phyloP scores from a whole-genome alignment of 225 moss, liverwort and hornwort genomes.

The Asterella californica region DNA sequence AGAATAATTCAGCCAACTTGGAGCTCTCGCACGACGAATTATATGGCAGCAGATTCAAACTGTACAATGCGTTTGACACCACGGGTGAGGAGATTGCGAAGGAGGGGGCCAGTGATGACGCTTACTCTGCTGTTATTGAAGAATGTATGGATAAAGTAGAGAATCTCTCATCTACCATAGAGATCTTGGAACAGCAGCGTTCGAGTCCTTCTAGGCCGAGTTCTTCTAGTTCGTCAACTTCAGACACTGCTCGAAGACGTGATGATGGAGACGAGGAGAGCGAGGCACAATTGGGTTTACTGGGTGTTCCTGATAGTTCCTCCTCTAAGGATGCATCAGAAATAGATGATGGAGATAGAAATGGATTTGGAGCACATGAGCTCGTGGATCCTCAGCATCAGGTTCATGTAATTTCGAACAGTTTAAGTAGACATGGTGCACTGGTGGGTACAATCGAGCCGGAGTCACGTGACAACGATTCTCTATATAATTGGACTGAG shows the following conservation, averaged over 20 bases:
- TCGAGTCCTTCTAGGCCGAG: slow-evolving; percentile 18
- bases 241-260: slow-evolving; percentile 4
- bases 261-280: slow-evolving; percentile 1
- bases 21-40: slow-evolving; percentile 10
- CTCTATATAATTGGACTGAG: slow-evolving; percentile 30
- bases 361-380: slow-evolving; percentile 10
- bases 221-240: slow-evolving; percentile 29
- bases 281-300: not conserved
- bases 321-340: slow-evolving; percentile 13
- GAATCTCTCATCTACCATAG: slow-evolving; percentile 25
- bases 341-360: slow-evolving; percentile 3
- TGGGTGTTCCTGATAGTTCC: slow-evolving; percentile 3
- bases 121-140: slow-evolving; percentile 19
- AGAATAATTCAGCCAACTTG: slow-evolving; percentile 1
- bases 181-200: slow-evolving; percentile 27
- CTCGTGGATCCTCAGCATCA: slow-evolving; percentile 11
- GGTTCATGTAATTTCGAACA: not conserved
- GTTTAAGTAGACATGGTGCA: not conserved
- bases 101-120: slow-evolving; percentile 14
- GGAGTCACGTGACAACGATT: slow-evolving; percentile 21
- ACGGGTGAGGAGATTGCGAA: not conserved
- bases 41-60: not conserved
- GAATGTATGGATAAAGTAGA: slow-evolving; percentile 37
- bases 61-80: not conserved
- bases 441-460: slow-evolving; percentile 7